A percentile compares a stretch with the other conserved stretches of the same genome.
phyloP scores from a whole-genome alignment of 306 rosid genomes.

The Pterocarpus macrocarpus region DNA sequence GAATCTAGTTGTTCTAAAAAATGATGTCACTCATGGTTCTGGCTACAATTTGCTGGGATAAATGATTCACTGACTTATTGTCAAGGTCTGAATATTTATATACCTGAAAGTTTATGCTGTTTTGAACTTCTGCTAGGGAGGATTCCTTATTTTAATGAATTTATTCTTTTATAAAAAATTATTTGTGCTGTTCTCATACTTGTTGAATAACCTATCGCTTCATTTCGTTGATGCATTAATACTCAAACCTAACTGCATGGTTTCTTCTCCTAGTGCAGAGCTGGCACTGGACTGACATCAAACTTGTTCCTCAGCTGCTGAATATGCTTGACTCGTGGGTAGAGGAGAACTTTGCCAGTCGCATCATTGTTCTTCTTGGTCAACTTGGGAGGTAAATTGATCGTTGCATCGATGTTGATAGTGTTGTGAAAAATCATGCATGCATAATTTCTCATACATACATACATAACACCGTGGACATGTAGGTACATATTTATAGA shows the following conservation, averaged over 20 bases:
- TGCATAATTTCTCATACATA: too few relatives aligned
- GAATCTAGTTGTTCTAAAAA: too few relatives aligned
- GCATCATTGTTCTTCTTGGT: conserved; percentile 76
- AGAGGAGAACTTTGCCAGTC: conserved; percentile 56
- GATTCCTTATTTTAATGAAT: too few relatives aligned
- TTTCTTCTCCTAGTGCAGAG: conserved; percentile 64
- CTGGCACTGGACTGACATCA: conserved; percentile 75
- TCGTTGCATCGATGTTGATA: conserved; percentile 29
- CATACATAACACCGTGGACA: too few relatives aligned
- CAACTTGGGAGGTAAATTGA: conserved; percentile 86
- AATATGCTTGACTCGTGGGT: conserved; percentile 62
- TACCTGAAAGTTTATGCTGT: too few relatives aligned
- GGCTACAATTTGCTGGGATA: too few relatives aligned
- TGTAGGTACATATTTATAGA: too few relatives aligned
- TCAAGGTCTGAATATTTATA: too few relatives aligned
- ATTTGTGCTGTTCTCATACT: background rate
- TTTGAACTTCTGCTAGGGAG: too few relatives aligned
- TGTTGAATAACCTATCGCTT: conserved; percentile 6
- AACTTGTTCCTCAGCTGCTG: conserved; percentile 69
- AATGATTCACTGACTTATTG: too few relatives aligned
- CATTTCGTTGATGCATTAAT: conserved; percentile 20
- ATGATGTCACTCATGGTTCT: too few relatives aligned
- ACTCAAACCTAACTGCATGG: conserved; percentile 30
- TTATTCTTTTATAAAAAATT: too few relatives aligned
- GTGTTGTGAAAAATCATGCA: conserved; percentile 17